Evolutionary conservation across 352 stramenopile genomes (phyloP), one percentile per base, ranked within the genome.

Genomic region (Blastocystis sp.): DNA sequence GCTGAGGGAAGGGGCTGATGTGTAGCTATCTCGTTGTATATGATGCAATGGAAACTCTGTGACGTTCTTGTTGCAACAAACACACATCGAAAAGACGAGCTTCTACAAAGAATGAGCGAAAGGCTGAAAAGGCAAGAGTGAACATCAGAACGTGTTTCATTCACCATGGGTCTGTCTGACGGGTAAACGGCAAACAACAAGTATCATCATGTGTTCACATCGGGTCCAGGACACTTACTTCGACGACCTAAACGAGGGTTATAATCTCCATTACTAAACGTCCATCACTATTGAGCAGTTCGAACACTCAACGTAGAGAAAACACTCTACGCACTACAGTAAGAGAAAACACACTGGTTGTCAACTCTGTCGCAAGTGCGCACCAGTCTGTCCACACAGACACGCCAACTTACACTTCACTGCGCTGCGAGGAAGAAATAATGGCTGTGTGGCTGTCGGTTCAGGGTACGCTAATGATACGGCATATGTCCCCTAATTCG

Each of bases 311-410:
- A 85, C 74, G 66, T 39, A 51, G 66, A 85, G 74, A 63, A 69
- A 85, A 85, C 74, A 85, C 31, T 85, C n/a, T 85, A 12, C 45
- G 74, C 74, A 85, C 74, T 85, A 69, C 31, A 67, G 55, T 85
- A 85, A 85, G 74, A 85, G 50, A 69, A 37, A 66, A 85, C 50
- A 26, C 50, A 69, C 21, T 51, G 45, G 61, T 29, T 29, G 60
- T 51, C 12, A 39, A 39, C 74, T 85, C 74, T 69, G 74, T 85
- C 74, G 74, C 74, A 85, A 85, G 74, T 69, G 74, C 74, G 45
- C 13, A 41, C 0, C n/a, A 37, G n/a, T 10, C 63, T 71, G 21
- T 45, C n/a, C 21, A 69, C 35, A 26, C 45, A 55, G 45, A 55
- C 45, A 55, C 35, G 3, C 4, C 6, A 31, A 39, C 45, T 37